Conservation (phyloP, 1,139 yeast species). For the Komagataea norvegica region DNA sequence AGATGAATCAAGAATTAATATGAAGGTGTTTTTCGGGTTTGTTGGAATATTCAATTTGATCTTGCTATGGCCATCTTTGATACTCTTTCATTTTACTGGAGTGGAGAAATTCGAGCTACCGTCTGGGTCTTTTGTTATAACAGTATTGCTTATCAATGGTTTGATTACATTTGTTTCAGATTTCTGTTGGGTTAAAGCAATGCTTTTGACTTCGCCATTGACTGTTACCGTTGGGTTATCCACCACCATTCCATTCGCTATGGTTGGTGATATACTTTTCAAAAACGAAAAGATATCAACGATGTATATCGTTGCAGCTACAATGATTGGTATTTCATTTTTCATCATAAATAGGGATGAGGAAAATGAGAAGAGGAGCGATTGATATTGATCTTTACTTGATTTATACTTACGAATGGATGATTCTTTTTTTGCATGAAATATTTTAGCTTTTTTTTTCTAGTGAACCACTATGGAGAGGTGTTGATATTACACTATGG, state of each 20-base stretch:
- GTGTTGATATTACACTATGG: too few relatives aligned
- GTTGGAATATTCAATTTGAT: slow-evolving; percentile 81
- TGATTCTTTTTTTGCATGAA: too few relatives aligned
- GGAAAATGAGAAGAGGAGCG: slow-evolving; percentile 42
- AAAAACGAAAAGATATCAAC: slow-evolving; percentile 58
- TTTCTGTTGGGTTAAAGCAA: slow-evolving; percentile 94
- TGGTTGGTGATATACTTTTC: slow-evolving; percentile 81
- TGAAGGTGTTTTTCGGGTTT: slow-evolving; percentile 87
- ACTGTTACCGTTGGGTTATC: slow-evolving; percentile 94
- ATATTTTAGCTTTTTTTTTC: too few relatives aligned
- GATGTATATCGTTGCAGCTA: slow-evolving; percentile 74
- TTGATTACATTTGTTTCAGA: slow-evolving; percentile 80
- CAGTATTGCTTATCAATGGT: slow-evolving; percentile 60
- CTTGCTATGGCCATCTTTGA: slow-evolving; percentile 77
- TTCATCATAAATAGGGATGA: slow-evolving; percentile 78
- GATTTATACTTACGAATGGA: background rate
- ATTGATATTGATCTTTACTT: slow-evolving; percentile 2
- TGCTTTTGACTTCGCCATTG: slow-evolving; percentile 84
- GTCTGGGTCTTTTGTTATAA: slow-evolving; percentile 44
- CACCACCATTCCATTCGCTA: slow-evolving; percentile 89
- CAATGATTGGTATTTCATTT: slow-evolving; percentile 74
- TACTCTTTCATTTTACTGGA: slow-evolving; percentile 57
- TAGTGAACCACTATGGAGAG: too few relatives aligned
- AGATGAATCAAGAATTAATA: slow-evolving; percentile 70
- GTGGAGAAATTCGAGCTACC: slow-evolving; percentile 75